phyloP scores from a whole-genome alignment of 345 rosid species.

The Rhizophora apiculata region DNA sequence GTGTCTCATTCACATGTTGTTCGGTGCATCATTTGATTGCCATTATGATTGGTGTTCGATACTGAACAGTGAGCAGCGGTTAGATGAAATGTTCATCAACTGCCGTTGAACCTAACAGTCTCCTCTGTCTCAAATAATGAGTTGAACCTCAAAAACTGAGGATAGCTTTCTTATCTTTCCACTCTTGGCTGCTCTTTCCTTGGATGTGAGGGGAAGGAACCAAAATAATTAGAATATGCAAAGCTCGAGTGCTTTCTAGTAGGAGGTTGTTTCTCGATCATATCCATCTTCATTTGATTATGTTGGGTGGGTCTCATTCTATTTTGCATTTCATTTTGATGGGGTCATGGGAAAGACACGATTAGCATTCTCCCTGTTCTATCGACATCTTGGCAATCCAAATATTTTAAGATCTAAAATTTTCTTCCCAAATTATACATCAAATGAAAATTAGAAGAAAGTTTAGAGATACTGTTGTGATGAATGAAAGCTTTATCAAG shows the following conservation, averaged over 20 bases:
- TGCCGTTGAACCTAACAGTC: neutral
- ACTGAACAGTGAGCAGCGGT: neutral
- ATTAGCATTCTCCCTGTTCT: neutral
- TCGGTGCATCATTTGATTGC: slow-evolving; percentile 12
- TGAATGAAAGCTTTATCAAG: too few species aligned
- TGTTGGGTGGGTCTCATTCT: neutral
- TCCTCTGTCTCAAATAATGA: slow-evolving; percentile 4
- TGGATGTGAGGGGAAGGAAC: slow-evolving; percentile 20
- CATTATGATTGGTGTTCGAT: slow-evolving; percentile 8
- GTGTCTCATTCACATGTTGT: slow-evolving; percentile 15
- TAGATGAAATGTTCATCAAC: slow-evolving; percentile 3
- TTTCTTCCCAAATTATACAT: too few species aligned
- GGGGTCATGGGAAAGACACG: slow-evolving; percentile 17
- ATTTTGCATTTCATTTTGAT: neutral
- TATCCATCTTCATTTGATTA: neutral
- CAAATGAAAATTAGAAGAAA: too few species aligned
- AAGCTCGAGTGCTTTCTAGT: slow-evolving; percentile 16
- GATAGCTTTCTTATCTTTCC: slow-evolving; percentile 1
- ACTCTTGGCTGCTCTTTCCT: slow-evolving; percentile 15
- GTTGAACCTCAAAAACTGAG: neutral
- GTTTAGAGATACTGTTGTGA: too few species aligned
- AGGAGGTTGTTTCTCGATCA: neutral
- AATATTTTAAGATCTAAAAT: too few species aligned
- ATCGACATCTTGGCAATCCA: too few species aligned
- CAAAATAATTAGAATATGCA: neutral